These are phyloP conservation scores for Sisymbrium altissimum DNA, from an alignment of 345 rosid genomes.

Conservation along the genomic window DNA sequence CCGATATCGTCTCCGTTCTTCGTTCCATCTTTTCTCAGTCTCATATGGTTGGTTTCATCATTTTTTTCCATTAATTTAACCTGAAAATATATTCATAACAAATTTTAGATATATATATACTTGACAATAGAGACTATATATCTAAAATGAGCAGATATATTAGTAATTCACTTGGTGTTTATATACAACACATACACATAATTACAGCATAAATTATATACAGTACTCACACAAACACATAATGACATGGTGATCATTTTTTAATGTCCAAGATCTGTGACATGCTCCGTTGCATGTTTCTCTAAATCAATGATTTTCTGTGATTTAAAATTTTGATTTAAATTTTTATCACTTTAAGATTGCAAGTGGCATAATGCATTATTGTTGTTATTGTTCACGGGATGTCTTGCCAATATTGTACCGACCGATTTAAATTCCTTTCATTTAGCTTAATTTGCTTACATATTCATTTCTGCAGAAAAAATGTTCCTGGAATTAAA, in stretches of 20 bases:
- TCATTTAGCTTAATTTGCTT: not conserved
- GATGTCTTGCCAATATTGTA: constrained; percentile 20
- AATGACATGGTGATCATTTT: not conserved
- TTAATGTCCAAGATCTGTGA: not conserved
- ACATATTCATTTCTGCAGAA: not conserved
- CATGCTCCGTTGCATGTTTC: not conserved
- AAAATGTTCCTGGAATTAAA: not conserved
- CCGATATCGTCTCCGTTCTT: constrained; percentile 69
- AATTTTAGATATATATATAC: no score
- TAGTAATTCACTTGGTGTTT: not conserved
- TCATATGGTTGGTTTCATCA: constrained; percentile 42
- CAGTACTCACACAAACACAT: no score
- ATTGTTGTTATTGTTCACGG: constrained; percentile 41
- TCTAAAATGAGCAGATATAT: no score
- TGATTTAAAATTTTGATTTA: not conserved
- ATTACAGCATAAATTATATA: not conserved
- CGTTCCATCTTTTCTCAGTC: constrained; percentile 74
- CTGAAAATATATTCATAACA: not conserved
- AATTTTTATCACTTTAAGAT: not conserved
- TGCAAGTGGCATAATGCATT: constrained; percentile 1
- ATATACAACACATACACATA: not conserved
- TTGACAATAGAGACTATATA: no score
- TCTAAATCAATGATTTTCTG: not conserved
- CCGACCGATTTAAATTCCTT: not conserved
- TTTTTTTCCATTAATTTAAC: not conserved